Evolutionary conservation across 2,329 filamentous ascomycete genomes (phyloP).

Genomic region (Fusarium mexicanum): DNA sequence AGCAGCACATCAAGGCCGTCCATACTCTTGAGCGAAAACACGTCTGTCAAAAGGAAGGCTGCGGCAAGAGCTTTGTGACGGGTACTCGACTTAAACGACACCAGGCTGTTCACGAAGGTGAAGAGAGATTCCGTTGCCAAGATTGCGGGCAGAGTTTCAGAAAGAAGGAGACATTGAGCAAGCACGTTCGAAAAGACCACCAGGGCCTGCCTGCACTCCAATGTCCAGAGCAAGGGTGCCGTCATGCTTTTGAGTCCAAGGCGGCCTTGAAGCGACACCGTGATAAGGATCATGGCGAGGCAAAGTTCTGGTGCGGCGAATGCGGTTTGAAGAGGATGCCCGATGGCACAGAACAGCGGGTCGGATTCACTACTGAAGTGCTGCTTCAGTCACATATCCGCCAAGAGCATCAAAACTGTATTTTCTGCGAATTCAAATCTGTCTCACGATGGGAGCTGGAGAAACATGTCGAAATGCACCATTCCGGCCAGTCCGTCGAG

Average conservation of each 20-base stretch:
- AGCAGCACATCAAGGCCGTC: slow-evolving; percentile 83
- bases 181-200: slow-evolving; percentile 82
- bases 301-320: slow-evolving; percentile 79
- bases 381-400: slow-evolving; percentile 79
- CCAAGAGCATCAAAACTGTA: slow-evolving; percentile 77
- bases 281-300: slow-evolving; percentile 73
- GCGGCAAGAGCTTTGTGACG: slow-evolving; percentile 84
- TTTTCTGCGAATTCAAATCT: slow-evolving; percentile 77
- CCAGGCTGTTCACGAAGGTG: slow-evolving; percentile 76
- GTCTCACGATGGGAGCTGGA: slow-evolving; percentile 74
- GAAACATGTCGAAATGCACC: slow-evolving; percentile 80
- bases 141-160: slow-evolving; percentile 83
- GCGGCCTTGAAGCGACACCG: slow-evolving; percentile 77
- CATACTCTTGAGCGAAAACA: slow-evolving; percentile 78
- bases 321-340: slow-evolving; percentile 62
- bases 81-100: slow-evolving; percentile 81
- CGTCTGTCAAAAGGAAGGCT: slow-evolving; percentile 75
- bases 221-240: slow-evolving; percentile 72
- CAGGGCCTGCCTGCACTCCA: slow-evolving; percentile 75
- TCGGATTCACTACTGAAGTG: slow-evolving; percentile 76
- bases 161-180: slow-evolving; percentile 86
- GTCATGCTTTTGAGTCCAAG: slow-evolving; percentile 76
- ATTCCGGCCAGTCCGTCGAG: slow-evolving; percentile 70
- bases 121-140: slow-evolving; percentile 78
- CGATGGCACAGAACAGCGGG: slow-evolving; percentile 52